Percentiles rank a stretch among this genome's conserved stretches.
Evolutionary conservation across 352 stramenopile genomes (phyloP).

Genomic region (Phytophthora melonis): DNA sequence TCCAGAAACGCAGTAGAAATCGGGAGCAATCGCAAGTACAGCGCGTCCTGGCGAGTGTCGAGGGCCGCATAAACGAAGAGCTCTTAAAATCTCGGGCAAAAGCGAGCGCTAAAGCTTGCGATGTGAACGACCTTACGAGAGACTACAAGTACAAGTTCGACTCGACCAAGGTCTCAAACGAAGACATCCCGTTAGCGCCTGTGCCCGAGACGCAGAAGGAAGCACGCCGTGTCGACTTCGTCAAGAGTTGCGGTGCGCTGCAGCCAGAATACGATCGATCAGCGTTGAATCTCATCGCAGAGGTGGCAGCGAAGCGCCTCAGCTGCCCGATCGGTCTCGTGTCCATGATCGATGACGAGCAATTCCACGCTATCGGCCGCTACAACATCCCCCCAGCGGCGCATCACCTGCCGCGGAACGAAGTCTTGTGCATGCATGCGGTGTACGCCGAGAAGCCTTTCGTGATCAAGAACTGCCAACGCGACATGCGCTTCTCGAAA

Average conservation of each 20-base stretch:
- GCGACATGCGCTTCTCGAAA: conserved; percentile 69
- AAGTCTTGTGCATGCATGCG: conserved; percentile 66
- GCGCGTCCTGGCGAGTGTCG: conserved; percentile 45
- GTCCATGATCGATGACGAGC: conserved; percentile 58
- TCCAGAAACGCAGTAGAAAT: conserved; percentile 10
- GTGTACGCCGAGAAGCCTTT: conserved; percentile 71
- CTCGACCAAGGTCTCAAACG: conserved; percentile 37
- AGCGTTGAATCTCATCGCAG: conserved; percentile 60
- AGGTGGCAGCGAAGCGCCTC: conserved; percentile 62
- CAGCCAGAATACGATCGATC: conserved; percentile 52
- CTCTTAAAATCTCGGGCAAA: conserved; percentile 27
- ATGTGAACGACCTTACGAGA: conserved; percentile 46
- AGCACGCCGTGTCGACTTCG: conserved; percentile 49
- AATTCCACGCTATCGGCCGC: conserved; percentile 61
- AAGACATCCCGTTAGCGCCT: conserved; percentile 59
- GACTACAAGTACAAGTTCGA: conserved; percentile 67
- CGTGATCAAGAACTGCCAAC: conserved; percentile 69
- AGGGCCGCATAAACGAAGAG: conserved; percentile 51
- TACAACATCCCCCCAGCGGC: conserved; percentile 48
- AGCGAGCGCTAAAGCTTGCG: conserved; percentile 20
- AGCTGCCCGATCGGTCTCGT: conserved; percentile 71
- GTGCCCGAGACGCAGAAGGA: conserved; percentile 51
- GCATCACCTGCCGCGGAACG: conserved; percentile 47
- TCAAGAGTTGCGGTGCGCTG: conserved; percentile 57
- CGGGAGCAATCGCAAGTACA: conserved; percentile 40